A percentile compares a stretch with the other conserved stretches of the same genome.
Evolutionary conservation across 306 rosid species (phyloP).

Genomic region (Cicer judaicum): DNA sequence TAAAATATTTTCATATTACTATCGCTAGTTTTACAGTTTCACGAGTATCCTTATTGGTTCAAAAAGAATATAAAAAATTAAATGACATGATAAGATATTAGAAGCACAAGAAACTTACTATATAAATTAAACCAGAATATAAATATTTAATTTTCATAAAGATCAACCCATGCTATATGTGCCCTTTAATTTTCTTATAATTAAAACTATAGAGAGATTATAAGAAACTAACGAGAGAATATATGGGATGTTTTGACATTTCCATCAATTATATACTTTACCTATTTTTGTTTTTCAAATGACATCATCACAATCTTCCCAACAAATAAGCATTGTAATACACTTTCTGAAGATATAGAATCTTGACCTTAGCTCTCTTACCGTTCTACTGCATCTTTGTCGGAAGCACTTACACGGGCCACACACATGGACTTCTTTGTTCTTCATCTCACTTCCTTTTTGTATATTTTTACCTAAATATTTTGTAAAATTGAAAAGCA

Average conservation of each 20-base stretch:
- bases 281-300: not conserved
- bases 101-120: too few species aligned
- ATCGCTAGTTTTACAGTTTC: too few species aligned
- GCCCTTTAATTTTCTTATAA: too few species aligned
- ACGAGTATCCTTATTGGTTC: too few species aligned
- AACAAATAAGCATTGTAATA: conserved; percentile 36
- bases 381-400: conserved; percentile 22
- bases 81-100: too few species aligned
- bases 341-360: conserved; percentile 40
- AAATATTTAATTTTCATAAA: too few species aligned
- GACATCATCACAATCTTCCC: conserved; percentile 27
- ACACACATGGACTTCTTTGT: not conserved
- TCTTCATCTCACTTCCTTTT: conserved; percentile 7
- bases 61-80: too few species aligned
- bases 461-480: not conserved
- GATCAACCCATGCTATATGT: too few species aligned
- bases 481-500: not conserved
- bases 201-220: too few species aligned
- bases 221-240: too few species aligned
- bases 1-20: too few species aligned
- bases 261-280: not conserved
- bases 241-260: not conserved
- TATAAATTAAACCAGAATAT: too few species aligned
- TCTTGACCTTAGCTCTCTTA: conserved; percentile 32
- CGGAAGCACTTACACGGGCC: conserved; percentile 6